Conservation (phyloP, 2,329 filamentous ascomycete species). For the Cladophialophora psammophila region DNA sequence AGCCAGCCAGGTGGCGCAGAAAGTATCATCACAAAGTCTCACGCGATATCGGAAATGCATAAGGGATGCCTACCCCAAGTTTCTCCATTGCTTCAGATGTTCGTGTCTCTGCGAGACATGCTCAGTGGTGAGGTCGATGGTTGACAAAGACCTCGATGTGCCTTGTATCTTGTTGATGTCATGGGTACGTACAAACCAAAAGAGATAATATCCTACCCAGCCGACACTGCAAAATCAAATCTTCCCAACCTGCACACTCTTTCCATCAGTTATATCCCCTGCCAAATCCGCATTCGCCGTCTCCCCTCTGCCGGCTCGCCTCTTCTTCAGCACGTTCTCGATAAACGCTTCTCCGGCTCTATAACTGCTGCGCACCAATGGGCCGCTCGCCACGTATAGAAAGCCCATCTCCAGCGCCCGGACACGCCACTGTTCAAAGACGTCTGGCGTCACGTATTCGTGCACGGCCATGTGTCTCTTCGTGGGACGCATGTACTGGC, state of each 20-base stretch:
- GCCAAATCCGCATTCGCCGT: slow-evolving; percentile 42
- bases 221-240: slow-evolving; percentile 8
- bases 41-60: too few species aligned
- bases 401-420: slow-evolving; percentile 94
- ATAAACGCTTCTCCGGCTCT: slow-evolving; percentile 99
- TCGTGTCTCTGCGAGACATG: not conserved
- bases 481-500: slow-evolving; percentile 99
- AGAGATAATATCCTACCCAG: not conserved
- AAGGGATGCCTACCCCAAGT: too few species aligned
- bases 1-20: too few species aligned
- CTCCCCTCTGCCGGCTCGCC: slow-evolving; percentile 50
- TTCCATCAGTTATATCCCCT: slow-evolving; percentile 31
- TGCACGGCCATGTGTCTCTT: slow-evolving; percentile 98
- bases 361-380: slow-evolving; percentile 91
- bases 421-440: slow-evolving; percentile 90
- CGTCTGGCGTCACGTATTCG: slow-evolving; percentile 89
- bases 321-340: slow-evolving; percentile 94
- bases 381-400: slow-evolving; percentile 93
- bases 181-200: not conserved
- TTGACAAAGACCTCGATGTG: slow-evolving; percentile 23
- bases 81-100: too few species aligned
- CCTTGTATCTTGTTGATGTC: not conserved
- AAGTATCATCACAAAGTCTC: too few species aligned
- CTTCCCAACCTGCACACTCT: slow-evolving; percentile 20
- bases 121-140: slow-evolving; percentile 18